A percentile compares a stretch with the other conserved stretches of the same genome.
Conservation (phyloP, 2,329 filamentous ascomycete species). For the Neopestalotiopsis sp. region DNA sequence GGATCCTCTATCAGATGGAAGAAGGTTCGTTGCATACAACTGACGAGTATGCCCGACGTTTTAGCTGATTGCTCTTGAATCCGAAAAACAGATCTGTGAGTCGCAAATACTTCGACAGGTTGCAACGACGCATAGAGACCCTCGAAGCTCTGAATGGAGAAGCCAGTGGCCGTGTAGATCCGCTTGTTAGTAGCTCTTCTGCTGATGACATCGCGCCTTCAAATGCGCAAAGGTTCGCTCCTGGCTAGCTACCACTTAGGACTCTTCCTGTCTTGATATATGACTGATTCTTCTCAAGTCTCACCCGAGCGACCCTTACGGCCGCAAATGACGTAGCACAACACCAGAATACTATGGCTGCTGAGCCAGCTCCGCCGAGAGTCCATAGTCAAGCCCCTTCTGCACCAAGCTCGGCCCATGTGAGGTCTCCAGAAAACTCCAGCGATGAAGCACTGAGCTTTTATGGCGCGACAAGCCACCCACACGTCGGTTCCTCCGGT, state of each 20-base stretch:
- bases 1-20: neutral
- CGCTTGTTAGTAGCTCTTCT: neutral
- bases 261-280: neutral
- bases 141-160: neutral
- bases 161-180: neutral
- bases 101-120: constrained; percentile 2
- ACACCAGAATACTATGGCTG: neutral
- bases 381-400: neutral
- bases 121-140: neutral
- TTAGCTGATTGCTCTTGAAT: neutral
- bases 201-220: neutral
- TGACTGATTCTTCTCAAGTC: neutral
- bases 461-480: neutral
- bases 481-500: neutral
- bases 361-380: neutral
- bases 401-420: neutral
- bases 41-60: neutral
- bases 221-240: neutral
- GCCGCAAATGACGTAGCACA: neutral
- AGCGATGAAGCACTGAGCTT: neutral
- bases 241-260: neutral
- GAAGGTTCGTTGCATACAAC: neutral
- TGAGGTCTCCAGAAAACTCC: neutral
- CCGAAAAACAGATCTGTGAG: neutral
- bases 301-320: neutral